These are phyloP conservation scores for Torrubiella hemipterigena DNA, from an alignment of 2,329 filamentous ascomycete genomes.

Conservation along the genomic window DNA sequence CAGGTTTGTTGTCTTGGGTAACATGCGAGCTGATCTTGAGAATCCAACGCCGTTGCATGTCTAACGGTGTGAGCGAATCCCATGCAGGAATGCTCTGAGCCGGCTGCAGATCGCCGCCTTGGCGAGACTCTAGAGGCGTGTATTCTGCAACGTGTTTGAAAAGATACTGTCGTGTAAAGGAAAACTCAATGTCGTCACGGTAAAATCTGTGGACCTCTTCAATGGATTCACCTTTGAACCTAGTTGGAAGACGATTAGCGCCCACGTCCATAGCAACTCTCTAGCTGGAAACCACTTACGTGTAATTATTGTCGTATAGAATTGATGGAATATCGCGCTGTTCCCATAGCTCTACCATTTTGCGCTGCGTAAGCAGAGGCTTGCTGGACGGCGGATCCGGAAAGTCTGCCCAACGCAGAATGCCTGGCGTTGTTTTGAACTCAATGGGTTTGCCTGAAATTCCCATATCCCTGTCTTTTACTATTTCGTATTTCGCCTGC, in stretches of 20 bases:
- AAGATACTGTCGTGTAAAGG: conserved; percentile 35
- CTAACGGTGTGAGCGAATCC: conserved; percentile 33
- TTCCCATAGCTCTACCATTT: conserved; percentile 43
- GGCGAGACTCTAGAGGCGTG: conserved; percentile 17
- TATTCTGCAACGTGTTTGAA: conserved; percentile 20
- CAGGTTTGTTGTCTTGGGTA: conserved; percentile 43
- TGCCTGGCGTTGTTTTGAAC: conserved; percentile 31
- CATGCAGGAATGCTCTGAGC: conserved; percentile 28
- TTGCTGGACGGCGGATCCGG: conserved; percentile 41
- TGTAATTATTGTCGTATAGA: conserved; percentile 39
- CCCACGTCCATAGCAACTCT: accelerated
- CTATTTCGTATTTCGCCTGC: conserved; percentile 41
- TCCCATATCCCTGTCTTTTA: conserved; percentile 34
- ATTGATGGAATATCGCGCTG: conserved; percentile 34
- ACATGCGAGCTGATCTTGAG: conserved; percentile 42
- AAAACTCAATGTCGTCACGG: conserved; percentile 41
- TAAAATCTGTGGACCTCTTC: conserved; percentile 43
- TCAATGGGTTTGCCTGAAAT: conserved; percentile 18
- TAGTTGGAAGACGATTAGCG: conserved; percentile 15
- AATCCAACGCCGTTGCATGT: conserved; percentile 40
- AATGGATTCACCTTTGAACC: conserved; percentile 40
- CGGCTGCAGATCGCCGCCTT: conserved; percentile 9
- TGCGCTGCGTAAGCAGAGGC: conserved; percentile 37
- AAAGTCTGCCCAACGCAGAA: conserved; percentile 46
- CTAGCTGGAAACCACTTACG: conserved; percentile 22